Percentiles rank a stretch among this genome's conserved stretches.
phyloP scores from a whole-genome alignment of 1,284 basidiomycete species.

The Heterobasidion annosum region DNA sequence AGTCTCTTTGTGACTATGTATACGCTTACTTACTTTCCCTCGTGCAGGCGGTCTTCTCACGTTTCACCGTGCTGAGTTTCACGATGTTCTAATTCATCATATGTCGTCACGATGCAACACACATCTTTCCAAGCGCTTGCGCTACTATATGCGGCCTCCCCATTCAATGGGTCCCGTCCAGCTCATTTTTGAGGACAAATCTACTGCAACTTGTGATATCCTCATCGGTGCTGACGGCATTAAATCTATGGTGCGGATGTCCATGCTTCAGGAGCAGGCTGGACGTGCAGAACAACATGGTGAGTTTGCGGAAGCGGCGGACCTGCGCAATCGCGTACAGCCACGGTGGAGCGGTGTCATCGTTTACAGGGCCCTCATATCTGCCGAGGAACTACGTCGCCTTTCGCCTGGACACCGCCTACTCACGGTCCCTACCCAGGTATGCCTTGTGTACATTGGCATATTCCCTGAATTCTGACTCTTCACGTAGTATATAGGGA shows the following conservation, averaged over 20 bases:
- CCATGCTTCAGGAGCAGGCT: conserved; percentile 17
- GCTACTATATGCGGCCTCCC: conserved; percentile 22
- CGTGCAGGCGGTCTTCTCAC: conserved; percentile 27
- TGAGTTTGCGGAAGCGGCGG: conserved; percentile 10
- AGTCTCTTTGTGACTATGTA: not conserved
- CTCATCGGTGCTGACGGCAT: conserved; percentile 44
- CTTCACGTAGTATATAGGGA: conserved; percentile 29
- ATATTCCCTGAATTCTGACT: conserved; percentile 1
- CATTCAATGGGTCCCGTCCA: conserved; percentile 16
- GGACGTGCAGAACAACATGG: conserved; percentile 10
- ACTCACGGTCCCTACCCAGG: conserved; percentile 23
- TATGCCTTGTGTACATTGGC: conserved; percentile 14
- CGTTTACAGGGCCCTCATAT: conserved; percentile 31
- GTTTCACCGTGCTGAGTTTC: conserved; percentile 37
- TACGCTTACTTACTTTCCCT: not conserved
- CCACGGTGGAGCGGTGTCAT: conserved; percentile 30
- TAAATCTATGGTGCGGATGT: conserved; percentile 19
- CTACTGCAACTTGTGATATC: conserved; percentile 32
- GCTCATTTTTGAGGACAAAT: conserved; percentile 35
- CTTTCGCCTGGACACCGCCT: conserved; percentile 23
- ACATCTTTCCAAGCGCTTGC: conserved; percentile 28
- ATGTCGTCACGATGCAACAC: conserved; percentile 22
- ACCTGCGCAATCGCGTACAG: conserved; percentile 14
- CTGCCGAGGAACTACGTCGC: conserved; percentile 22
- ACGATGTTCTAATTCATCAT: conserved; percentile 26